Conservation (phyloP, 257 asterid genomes). For the Plectranthus barbatus region DNA sequence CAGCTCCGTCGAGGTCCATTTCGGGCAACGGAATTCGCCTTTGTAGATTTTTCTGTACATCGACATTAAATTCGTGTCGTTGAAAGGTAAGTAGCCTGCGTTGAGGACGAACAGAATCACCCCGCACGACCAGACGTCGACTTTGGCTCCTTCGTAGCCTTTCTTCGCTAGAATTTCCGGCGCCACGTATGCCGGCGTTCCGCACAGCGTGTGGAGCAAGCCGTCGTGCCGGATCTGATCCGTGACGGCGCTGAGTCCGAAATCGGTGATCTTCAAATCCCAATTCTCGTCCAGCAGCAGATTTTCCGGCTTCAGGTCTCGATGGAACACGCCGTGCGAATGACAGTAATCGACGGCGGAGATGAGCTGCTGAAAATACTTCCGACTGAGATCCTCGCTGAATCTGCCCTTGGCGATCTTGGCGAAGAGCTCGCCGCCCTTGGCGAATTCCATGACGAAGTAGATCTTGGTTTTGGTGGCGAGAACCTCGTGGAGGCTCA, state of each 20-base stretch:
- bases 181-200: constrained; percentile 89
- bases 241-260: constrained; percentile 72
- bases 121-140: constrained; percentile 85
- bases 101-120: constrained; percentile 47
- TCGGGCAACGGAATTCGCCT: constrained; percentile 64
- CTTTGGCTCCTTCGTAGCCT: constrained; percentile 71
- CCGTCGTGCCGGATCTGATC: constrained; percentile 62
- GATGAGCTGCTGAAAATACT: constrained; percentile 69
- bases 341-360: constrained; percentile 67
- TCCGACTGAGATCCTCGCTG: constrained; percentile 74
- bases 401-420: constrained; percentile 58
- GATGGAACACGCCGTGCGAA: constrained; percentile 77
- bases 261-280: constrained; percentile 63
- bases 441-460: constrained; percentile 69
- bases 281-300: constrained; percentile 68
- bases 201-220: constrained; percentile 66
- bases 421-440: constrained; percentile 67
- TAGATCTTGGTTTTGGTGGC: constrained; percentile 63
- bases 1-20: constrained; percentile 58
- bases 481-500: constrained; percentile 58
- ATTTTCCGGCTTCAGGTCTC: constrained; percentile 72
- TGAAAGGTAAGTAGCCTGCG: constrained; percentile 73
- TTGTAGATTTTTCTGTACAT: constrained; percentile 76
- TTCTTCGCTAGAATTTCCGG: constrained; percentile 66
- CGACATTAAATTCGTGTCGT: constrained; percentile 57